Percentiles rank a stretch among this genome's conserved stretches.
phyloP scores from a whole-genome alignment of 768 basidiomycete genomes.

The Lyophyllum shimeji region DNA sequence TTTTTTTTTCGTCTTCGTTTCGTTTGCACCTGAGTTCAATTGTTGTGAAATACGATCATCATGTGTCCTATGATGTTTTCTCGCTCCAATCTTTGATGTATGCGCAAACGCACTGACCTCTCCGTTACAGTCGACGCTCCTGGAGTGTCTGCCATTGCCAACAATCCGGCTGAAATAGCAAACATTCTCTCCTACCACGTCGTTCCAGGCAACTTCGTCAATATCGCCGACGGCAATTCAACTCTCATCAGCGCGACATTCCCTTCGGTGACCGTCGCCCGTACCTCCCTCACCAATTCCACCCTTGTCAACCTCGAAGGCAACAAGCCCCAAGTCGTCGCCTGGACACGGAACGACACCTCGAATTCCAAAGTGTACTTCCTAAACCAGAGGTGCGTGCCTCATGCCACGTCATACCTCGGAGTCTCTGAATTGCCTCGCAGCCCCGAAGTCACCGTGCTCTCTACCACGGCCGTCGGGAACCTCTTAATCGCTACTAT shows the following conservation, averaged over 20 bases:
- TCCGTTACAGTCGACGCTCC: conserved; percentile 15
- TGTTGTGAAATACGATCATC: not conserved
- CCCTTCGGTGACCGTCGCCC: conserved; percentile 63
- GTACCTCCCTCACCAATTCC: conserved; percentile 57
- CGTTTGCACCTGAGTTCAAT: not conserved
- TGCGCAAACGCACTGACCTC: not conserved
- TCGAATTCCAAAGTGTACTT: conserved; percentile 38
- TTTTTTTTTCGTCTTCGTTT: not conserved
- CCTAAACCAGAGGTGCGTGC: conserved; percentile 48
- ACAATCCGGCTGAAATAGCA: conserved; percentile 8
- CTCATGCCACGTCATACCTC: not conserved
- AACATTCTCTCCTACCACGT: conserved; percentile 20
- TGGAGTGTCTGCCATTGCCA: not conserved
- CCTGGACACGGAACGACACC: conserved; percentile 36
- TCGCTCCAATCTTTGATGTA: not conserved
- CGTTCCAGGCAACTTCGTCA: conserved; percentile 19
- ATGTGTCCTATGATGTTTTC: not conserved
- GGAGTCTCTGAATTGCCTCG: not conserved
- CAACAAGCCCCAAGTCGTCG: conserved; percentile 55
- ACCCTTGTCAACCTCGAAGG: conserved; percentile 55
- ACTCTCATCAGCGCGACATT: conserved; percentile 37
- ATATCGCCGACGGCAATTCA: conserved; percentile 10
- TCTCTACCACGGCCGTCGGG: conserved; percentile 37
- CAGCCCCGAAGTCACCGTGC: conserved; percentile 25
- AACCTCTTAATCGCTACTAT: conserved; percentile 46